phyloP scores from a whole-genome alignment of 768 basidiomycete species.

The Tulasnella sp. region DNA sequence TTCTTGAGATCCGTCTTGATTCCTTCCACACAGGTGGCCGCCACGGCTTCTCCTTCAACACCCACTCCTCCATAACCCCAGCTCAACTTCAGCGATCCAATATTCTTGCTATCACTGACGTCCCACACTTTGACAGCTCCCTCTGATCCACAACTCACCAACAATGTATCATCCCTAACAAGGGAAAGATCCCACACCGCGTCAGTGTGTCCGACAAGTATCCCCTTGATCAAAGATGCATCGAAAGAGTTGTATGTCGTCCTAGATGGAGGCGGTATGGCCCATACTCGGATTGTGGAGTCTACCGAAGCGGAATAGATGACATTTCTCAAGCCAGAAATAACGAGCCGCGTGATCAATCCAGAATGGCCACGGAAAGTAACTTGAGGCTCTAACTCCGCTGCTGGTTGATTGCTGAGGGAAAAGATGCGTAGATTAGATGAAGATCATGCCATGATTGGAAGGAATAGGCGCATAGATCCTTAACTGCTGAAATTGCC shows the following conservation, averaged over 20 bases:
- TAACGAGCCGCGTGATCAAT: constrained; percentile 73
- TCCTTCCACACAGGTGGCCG: constrained; percentile 61
- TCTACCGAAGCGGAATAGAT: constrained; percentile 90
- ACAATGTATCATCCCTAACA: constrained; percentile 64
- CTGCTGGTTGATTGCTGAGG: constrained; percentile 50
- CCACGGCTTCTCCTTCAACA: constrained; percentile 34
- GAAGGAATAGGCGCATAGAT: too few species aligned
- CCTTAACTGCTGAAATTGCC: neutral
- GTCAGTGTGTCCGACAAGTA: constrained; percentile 85
- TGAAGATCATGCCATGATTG: neutral
- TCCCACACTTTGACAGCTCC: constrained; percentile 92
- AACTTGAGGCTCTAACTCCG: constrained; percentile 84
- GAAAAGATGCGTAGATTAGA: neutral
- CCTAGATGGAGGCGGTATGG: constrained; percentile 57
- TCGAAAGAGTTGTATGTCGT: constrained; percentile 91
- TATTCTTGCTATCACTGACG: constrained; percentile 46
- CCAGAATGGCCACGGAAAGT: constrained; percentile 90
- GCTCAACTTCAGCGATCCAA: constrained; percentile 52
- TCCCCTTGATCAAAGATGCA: constrained; percentile 54
- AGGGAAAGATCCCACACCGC: constrained; percentile 93
- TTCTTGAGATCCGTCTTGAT: constrained; percentile 72
- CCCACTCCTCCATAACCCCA: constrained; percentile 73
- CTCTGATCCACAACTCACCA: constrained; percentile 86
- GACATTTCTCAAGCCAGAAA: constrained; percentile 59
- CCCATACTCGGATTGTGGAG: constrained; percentile 86